Percentiles rank a stretch among this genome's conserved stretches.
Evolutionary conservation across 1,284 basidiomycete species (phyloP).

Genomic region (Phlebopus sp.): DNA sequence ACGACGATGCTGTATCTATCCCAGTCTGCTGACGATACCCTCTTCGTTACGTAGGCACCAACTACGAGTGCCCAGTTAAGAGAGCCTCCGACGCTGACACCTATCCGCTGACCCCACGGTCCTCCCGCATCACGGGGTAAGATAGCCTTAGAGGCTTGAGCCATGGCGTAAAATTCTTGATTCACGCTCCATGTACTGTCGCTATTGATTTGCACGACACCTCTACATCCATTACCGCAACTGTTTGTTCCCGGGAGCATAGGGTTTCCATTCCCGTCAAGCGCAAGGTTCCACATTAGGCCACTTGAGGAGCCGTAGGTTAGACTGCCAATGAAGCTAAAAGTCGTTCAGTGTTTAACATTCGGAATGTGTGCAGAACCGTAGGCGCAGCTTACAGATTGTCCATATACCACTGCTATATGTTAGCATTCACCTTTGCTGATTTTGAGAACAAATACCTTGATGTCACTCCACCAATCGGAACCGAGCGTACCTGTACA

Average conservation of each 20-base stretch:
- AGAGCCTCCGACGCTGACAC: slow-evolving; percentile 55
- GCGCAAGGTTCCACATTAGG: slow-evolving; percentile 74
- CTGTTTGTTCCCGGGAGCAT: slow-evolving; percentile 62
- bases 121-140: slow-evolving; percentile 66
- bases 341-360: neutral
- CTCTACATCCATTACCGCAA: slow-evolving; percentile 62
- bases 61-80: slow-evolving; percentile 60
- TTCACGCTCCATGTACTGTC: slow-evolving; percentile 62
- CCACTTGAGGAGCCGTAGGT: slow-evolving; percentile 48
- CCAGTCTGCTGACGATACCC: slow-evolving; percentile 56
- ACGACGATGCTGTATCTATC: slow-evolving; percentile 67
- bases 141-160: slow-evolving; percentile 70
- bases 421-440: slow-evolving; percentile 5
- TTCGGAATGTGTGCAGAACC: neutral
- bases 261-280: slow-evolving; percentile 60
- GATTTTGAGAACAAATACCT: slow-evolving; percentile 39
- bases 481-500: slow-evolving; percentile 49
- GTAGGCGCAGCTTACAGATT: slow-evolving; percentile 49
- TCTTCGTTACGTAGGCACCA: slow-evolving; percentile 60
- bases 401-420: slow-evolving; percentile 63
- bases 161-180: slow-evolving; percentile 76
- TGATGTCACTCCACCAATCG: slow-evolving; percentile 80
- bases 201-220: slow-evolving; percentile 61
- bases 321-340: slow-evolving; percentile 43
- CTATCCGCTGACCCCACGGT: slow-evolving; percentile 66